These are phyloP conservation scores for Alopecurus myosuroides DNA, from an alignment of 176 grass and related monocot genomes.

Conservation along the genomic window DNA sequence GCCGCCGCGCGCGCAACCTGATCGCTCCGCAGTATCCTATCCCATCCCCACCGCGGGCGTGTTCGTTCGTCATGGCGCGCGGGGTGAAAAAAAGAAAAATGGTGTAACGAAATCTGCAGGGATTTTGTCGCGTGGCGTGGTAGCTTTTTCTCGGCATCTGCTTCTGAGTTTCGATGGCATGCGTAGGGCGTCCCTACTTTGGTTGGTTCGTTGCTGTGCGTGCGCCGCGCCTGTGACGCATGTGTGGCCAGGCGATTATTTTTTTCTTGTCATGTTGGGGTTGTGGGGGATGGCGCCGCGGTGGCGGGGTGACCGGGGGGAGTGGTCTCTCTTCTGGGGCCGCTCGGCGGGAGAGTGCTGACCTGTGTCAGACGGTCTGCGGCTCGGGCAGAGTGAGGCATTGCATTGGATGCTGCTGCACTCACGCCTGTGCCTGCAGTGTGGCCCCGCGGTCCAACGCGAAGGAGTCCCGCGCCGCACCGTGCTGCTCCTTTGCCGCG, in stretches of 20 bases:
- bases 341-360: conserved; percentile 14
- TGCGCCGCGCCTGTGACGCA: not conserved
- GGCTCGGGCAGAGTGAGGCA: too few relatives aligned
- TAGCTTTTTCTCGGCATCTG: not conserved
- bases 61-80: not conserved
- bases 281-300: conserved; percentile 15
- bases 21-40: too few relatives aligned
- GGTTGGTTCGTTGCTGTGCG: not conserved
- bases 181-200: not conserved
- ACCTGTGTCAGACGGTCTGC: conserved; percentile 22
- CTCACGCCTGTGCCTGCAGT: too few relatives aligned
- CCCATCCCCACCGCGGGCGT: not conserved
- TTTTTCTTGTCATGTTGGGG: conserved; percentile 35
- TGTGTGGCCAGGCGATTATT: conserved; percentile 2
- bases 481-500: too few relatives aligned
- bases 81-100: not conserved
- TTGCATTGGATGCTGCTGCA: too few relatives aligned
- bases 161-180: conserved; percentile 15
- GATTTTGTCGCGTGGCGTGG: conserved; percentile 23
- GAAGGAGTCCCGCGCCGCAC: too few relatives aligned
- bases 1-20: conserved; percentile 44
- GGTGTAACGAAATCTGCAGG: conserved; percentile 28
- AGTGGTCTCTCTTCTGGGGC: conserved; percentile 23
- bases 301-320: not conserved
- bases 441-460: too few relatives aligned